Base-by-base conservation (phyloP, 495 filamentous ascomycete genomes). In the Chaetomium fimeti region DNA sequence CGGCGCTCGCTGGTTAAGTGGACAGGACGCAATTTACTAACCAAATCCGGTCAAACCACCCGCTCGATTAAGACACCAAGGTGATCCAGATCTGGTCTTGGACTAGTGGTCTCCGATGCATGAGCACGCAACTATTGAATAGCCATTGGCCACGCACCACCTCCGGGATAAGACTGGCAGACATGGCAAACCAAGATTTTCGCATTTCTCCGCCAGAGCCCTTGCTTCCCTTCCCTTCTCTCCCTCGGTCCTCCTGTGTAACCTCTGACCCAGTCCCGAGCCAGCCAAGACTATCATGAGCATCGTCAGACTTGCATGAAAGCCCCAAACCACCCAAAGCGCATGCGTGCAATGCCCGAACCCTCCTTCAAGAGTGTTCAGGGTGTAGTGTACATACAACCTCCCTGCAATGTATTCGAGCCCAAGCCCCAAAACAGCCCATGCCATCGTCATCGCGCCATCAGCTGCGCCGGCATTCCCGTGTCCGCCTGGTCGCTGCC, bases 271-370 rank as follows among this genome's bases (percentile, higher is more conserved):
- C 32, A 36, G 32, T 36, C 32, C 32, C 32, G 8, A 5, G 5
- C 32, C 32, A 36, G 43, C 48, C 48, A 51, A 51, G 22, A 20
- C 25, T 47, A 6, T 22, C 43, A 47, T 20, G 7, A 47, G 16
- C 43, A n/a, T 47, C 18, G n/a, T 20, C 43, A 47, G 16, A 15
- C 43, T 20, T 47, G 43, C 22, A 52, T 13, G 48, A 13, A 24
- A 38, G 51, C 51, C 51, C 27, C 32, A 54, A 54, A 51, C 48
- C 11, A 51, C 48, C 48, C 48, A 27, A 51, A 25, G 16, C 8
- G 48, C 53, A 36, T 22, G 53, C 29, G 53, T 28, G 51, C 27
- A 18, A 43, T 15, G 16, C 40, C 13, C 11, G 11, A 36, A 9
- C 8, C 32, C 32, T 36, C 32, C 32, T 36, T 36, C 40, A 43